Percentiles rank a stretch among this genome's conserved stretches.
phyloP scores from a whole-genome alignment of 495 filamentous ascomycete genomes.

The Ramalina peruviana region DNA sequence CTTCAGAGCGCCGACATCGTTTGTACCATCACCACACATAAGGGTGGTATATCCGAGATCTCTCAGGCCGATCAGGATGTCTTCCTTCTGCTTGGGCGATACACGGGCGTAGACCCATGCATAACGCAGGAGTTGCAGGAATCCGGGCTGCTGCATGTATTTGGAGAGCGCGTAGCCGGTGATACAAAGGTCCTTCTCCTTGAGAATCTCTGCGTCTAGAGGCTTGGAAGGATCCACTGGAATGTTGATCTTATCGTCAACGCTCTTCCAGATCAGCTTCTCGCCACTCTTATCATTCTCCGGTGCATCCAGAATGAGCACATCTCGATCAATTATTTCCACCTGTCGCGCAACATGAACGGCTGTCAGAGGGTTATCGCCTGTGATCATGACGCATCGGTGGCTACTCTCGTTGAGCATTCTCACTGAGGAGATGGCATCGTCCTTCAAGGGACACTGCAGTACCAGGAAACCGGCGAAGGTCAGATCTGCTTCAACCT shows the following conservation, averaged over 20 bases:
- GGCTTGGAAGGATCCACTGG: conserved; percentile 75
- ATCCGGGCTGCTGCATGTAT: conserved; percentile 64
- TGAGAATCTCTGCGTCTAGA: conserved; percentile 68
- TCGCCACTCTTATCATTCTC: conserved; percentile 76
- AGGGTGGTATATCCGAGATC: conserved; percentile 94
- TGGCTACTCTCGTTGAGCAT: conserved; percentile 99
- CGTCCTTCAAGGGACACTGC: conserved; percentile 91
- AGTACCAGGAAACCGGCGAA: conserved; percentile 96
- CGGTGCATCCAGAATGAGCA: conserved; percentile 86
- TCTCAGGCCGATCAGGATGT: conserved; percentile 90
- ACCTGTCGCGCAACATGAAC: conserved; percentile 92
- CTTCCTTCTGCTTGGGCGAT: conserved; percentile 97
- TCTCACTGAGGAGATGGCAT: conserved; percentile 80
- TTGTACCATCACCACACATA: conserved; percentile 98
- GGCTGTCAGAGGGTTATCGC: conserved; percentile 93
- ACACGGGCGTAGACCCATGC: conserved; percentile 98
- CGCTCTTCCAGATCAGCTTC: conserved; percentile 82
- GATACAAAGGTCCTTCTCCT: conserved; percentile 83
- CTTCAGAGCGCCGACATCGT: conserved; percentile 95
- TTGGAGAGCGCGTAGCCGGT: conserved; percentile 89
- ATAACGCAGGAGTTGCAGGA: conserved; percentile 64
- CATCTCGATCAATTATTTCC: conserved; percentile 93
- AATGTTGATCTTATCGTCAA: conserved; percentile 78
- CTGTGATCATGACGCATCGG: conserved; percentile 97
- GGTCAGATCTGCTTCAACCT: conserved; percentile 69